Evolutionary conservation across 306 rosid species (phyloP).

Genomic region (Prunus padus): DNA sequence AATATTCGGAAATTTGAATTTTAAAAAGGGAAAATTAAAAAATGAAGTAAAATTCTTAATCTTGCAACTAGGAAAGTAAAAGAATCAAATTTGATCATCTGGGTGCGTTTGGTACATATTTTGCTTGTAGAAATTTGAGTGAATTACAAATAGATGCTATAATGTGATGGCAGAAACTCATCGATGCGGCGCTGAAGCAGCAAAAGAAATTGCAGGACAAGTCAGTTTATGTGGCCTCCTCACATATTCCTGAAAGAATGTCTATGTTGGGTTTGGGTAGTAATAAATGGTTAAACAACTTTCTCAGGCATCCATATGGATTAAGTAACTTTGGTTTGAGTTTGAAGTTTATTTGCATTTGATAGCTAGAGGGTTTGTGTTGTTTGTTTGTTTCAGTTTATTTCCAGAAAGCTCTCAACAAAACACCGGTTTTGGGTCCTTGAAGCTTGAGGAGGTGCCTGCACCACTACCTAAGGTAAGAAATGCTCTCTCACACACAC

Average conservation of each 20-base stretch:
- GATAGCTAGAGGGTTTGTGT: conserved; percentile 18
- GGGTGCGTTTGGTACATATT: not conserved
- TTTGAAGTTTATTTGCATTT: not conserved
- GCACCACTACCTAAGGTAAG: conserved; percentile 65
- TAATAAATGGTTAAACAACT: conserved; percentile 46
- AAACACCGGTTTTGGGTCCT: conserved; percentile 39
- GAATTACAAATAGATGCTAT: conserved; percentile 16
- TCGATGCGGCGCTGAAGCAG: conserved; percentile 65
- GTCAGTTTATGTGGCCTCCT: conserved; percentile 52
- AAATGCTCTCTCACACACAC: not conserved
- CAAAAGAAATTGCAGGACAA: conserved; percentile 79
- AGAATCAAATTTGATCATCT: conserved; percentile 2
- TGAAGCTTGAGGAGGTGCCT: conserved; percentile 54
- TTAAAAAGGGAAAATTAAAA: not conserved
- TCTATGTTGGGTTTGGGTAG: conserved; percentile 41
- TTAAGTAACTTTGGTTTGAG: not conserved
- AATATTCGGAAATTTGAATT: not conserved
- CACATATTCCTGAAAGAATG: conserved; percentile 44
- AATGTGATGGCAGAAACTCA: conserved; percentile 55
- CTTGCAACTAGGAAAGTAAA: not conserved
- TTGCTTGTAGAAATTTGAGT: conserved; percentile 6
- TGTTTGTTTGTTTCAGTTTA: conserved; percentile 42
- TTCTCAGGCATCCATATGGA: not conserved
- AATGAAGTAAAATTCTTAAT: not conserved
- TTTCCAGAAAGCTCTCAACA: conserved; percentile 52